These are phyloP conservation scores for Artemisia annua DNA, from an alignment of 129 eudicot genomes.

Conservation along the genomic window DNA sequence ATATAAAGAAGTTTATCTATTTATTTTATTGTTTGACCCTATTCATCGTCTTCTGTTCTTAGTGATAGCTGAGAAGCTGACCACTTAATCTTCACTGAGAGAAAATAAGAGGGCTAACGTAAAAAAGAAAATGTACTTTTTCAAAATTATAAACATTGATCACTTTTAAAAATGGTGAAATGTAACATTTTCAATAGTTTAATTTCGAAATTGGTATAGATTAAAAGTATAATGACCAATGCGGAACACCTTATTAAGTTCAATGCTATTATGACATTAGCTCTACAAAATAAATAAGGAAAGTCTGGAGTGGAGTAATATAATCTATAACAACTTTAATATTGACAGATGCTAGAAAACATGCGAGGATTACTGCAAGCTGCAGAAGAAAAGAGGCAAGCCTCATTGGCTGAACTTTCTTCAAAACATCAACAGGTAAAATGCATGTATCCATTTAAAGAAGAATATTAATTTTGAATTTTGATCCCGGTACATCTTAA, in stretches of 20 bases:
- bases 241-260: too few relatives aligned
- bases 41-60: background rate
- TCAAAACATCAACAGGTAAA: slow-evolving; percentile 85
- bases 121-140: too few relatives aligned
- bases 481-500: slow-evolving; percentile 5
- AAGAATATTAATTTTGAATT: slow-evolving; percentile 10
- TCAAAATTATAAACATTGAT: too few relatives aligned
- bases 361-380: slow-evolving; percentile 66
- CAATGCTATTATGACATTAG: too few relatives aligned
- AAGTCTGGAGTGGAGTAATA: background rate
- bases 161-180: too few relatives aligned
- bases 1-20: background rate
- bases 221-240: too few relatives aligned
- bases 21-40: slow-evolving; percentile 2
- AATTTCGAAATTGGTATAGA: too few relatives aligned
- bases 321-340: slow-evolving; percentile 17
- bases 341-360: slow-evolving; percentile 73
- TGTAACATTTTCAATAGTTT: too few relatives aligned
- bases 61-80: slow-evolving; percentile 8
- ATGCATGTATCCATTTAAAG: slow-evolving; percentile 1
- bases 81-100: too few relatives aligned
- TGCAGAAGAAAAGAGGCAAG: slow-evolving; percentile 85
- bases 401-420: slow-evolving; percentile 77
- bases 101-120: too few relatives aligned
- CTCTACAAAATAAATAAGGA: background rate